Base-by-base conservation (phyloP, 2,329 filamentous ascomycete species). In the Xylaria sp. region DNA sequence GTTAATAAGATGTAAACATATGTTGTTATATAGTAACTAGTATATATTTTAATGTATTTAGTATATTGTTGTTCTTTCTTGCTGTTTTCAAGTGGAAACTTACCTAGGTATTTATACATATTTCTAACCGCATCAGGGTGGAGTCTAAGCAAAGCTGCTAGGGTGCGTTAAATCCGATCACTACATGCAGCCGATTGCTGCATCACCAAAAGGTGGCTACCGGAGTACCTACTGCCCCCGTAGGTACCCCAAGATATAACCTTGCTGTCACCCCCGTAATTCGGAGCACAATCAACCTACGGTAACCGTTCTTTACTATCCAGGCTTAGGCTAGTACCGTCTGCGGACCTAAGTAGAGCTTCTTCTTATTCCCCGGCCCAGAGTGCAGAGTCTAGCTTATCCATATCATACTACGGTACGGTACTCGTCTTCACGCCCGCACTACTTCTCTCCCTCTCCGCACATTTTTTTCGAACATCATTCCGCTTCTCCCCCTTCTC, bases 181-280 rank as follows among this genome's bases (percentile, higher is more conserved):
- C n/a, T n/a, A n/a, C n/a, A n/a, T n/a, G n/a, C n/a, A n/a, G n/a
- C n/a, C n/a, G n/a, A 51, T 33, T 15, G 49, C n/a, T 51, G 49
- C 49, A 29, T 51, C 49, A 51, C 49, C 33, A 51, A 51, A 50
- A 51, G 11, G 49, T 51, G 49, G 49, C 49, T n/a, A 45, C 20
- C 11, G 3, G 45, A 49, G 15, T 29, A n/a, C n/a, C n/a, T n/a
- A n/a, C n/a, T n/a, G n/a, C n/a, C n/a, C n/a, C n/a, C n/a, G n/a
- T n/a, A n/a, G n/a, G n/a, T n/a, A n/a, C n/a, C n/a, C n/a, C n/a
- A 31, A 42, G 56, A 17, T 49, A 45, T 20, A 42, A 51, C 45
- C 45, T 51, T 61, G 53, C 29, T 55, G 53, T 55, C 53, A 39
- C 53, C 36, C 51, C 53, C 53, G 53, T 15, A 55, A 44, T 42